phyloP scores from a whole-genome alignment of 441 rosid genomes.

The Gossypium davidsonii region DNA sequence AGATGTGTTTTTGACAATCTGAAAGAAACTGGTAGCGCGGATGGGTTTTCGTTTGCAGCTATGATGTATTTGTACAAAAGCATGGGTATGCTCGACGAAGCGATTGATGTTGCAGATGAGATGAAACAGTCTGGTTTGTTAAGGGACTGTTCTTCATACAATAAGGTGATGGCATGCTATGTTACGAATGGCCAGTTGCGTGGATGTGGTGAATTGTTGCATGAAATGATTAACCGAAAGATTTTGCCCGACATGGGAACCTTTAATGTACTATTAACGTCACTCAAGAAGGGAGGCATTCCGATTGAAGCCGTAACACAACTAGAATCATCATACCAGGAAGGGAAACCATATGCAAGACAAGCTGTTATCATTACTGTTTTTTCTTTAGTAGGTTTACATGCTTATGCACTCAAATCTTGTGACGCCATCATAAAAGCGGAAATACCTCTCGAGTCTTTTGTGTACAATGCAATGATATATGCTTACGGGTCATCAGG shows the following conservation, averaged over 20 bases:
- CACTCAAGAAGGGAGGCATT: slow-evolving; percentile 65
- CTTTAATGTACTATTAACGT: slow-evolving; percentile 51
- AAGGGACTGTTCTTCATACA: slow-evolving; percentile 55
- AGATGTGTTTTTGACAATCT: slow-evolving; percentile 48
- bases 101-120: slow-evolving; percentile 78
- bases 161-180: slow-evolving; percentile 69
- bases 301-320: slow-evolving; percentile 71
- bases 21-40: slow-evolving; percentile 53
- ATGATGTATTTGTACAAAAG: slow-evolving; percentile 79
- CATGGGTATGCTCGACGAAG: slow-evolving; percentile 83
- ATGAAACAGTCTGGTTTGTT: slow-evolving; percentile 64
- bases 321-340: slow-evolving; percentile 54
- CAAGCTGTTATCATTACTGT: slow-evolving; percentile 52
- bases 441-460: slow-evolving; percentile 33
- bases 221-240: slow-evolving; percentile 59
- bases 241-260: slow-evolving; percentile 63
- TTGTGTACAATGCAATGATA: slow-evolving; percentile 62
- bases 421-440: slow-evolving; percentile 45
- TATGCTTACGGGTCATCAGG: slow-evolving; percentile 58
- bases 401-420: slow-evolving; percentile 42
- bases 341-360: slow-evolving; percentile 60
- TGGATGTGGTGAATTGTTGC: slow-evolving; percentile 57
- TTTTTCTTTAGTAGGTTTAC: slow-evolving; percentile 63
- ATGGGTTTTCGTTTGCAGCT: slow-evolving; percentile 59
- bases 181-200: slow-evolving; percentile 58